Conservation (phyloP, 371 early-diverging fungal species). For the Paraphysoderma sedebokerense region DNA sequence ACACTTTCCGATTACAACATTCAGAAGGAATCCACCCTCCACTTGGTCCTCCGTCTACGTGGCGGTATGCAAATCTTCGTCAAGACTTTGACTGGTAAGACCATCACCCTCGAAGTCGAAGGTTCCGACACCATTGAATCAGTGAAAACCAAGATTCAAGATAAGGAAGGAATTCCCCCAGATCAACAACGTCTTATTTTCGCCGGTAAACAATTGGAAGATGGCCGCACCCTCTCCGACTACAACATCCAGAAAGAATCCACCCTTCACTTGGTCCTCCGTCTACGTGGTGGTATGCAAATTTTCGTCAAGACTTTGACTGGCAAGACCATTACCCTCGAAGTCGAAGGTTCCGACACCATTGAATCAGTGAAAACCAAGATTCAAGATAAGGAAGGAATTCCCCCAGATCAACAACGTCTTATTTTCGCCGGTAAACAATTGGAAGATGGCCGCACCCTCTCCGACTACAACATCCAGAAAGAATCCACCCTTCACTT, state of each 20-base stretch:
- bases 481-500: constrained; percentile 67
- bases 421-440: constrained; percentile 73
- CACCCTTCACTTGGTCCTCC: constrained; percentile 66
- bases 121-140: constrained; percentile 89
- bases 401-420: constrained; percentile 72
- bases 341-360: constrained; percentile 91
- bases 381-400: constrained; percentile 98
- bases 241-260: constrained; percentile 70
- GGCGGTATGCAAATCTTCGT: constrained; percentile 91
- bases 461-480: constrained; percentile 60
- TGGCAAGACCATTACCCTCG: constrained; percentile 95
- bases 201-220: constrained; percentile 69
- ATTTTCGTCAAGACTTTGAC: constrained; percentile 98
- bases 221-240: constrained; percentile 50
- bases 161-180: constrained; percentile 90
- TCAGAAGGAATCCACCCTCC: constrained; percentile 64
- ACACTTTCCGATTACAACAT: constrained; percentile 57
- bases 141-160: constrained; percentile 95
- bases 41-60: constrained; percentile 67
- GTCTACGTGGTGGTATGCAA: constrained; percentile 73
- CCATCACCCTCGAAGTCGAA: constrained; percentile 96
- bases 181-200: constrained; percentile 74
- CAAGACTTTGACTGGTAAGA: constrained; percentile 97
- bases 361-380: constrained; percentile 93
- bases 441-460: constrained; percentile 59